Evolutionary conservation across 805 yeast species (phyloP).

Genomic region (Candida yuanshanica): DNA sequence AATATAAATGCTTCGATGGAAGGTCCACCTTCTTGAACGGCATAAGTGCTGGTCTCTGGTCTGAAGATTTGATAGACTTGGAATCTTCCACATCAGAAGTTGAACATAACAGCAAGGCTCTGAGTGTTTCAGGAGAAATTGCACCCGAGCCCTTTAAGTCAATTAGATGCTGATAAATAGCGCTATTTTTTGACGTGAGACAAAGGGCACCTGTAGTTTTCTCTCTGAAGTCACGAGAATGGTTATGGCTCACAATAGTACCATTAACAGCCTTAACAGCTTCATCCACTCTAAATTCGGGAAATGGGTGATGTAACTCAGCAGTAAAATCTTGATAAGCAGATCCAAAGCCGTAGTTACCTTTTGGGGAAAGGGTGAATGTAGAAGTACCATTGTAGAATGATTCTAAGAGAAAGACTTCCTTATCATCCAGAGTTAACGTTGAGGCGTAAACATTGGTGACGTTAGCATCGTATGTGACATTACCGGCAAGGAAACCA

Average conservation of each 20-base stretch:
- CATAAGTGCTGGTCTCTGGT: too few relatives aligned
- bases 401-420: constrained; percentile 18
- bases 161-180: too few relatives aligned
- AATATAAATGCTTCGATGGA: too few relatives aligned
- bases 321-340: constrained; percentile 26
- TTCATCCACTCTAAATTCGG: constrained; percentile 25
- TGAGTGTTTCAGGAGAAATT: too few relatives aligned
- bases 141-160: too few relatives aligned
- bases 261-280: constrained; percentile 31
- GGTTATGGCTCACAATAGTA: constrained; percentile 20
- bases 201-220: too few relatives aligned
- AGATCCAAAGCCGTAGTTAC: constrained; percentile 42
- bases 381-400: constrained; percentile 41
- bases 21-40: too few relatives aligned
- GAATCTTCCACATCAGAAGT: too few relatives aligned
- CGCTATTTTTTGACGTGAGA: too few relatives aligned
- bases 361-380: constrained; percentile 36
- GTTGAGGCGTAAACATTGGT: constrained; percentile 18
- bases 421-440: constrained; percentile 13
- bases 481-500: constrained; percentile 10
- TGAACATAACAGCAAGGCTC: too few relatives aligned
- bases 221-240: not conserved
- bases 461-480: constrained; percentile 15
- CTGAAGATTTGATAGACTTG: too few relatives aligned
- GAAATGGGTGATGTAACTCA: constrained; percentile 17